Evolutionary conservation across 2,329 filamentous ascomycete genomes (phyloP), one percentile per base, ranked within the genome.

Genomic region (Talaromyces funiculosus): DNA sequence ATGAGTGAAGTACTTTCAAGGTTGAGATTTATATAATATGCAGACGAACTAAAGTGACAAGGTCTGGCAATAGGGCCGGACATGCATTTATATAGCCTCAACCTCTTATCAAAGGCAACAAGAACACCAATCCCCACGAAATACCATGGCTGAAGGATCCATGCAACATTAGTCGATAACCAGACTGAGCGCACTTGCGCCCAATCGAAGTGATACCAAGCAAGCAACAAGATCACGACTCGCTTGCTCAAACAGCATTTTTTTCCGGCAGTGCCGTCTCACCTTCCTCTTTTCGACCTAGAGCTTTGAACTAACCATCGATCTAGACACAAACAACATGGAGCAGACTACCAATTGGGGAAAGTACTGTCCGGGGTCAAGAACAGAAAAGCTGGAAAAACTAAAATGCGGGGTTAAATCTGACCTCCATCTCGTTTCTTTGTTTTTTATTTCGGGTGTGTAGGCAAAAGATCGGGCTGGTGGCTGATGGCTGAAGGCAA

Each of bases 251-350:
- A 29, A 33, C 29, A 51, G n/a, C 24, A 31, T 49, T 31, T 31
- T 45, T n/a, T 14, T 33, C 26, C 16, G 29, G 29, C 26, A 16
- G 10, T 35, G 8, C 31, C 51, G 40, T 24, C 14, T 38, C 22
- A 26, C 51, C 51, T 38, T 53, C 51, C 51, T 8, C n/a, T 54
- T 54, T 54, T 54, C 20, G 33, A 54, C 16, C 51, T 54, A 54
- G 33, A 54, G 12, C n/a, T 26, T 37, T n/a, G 33, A 16, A 16
- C 51, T 53, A 53, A 26, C 51, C 51, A n/a, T 40, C 35, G 6
- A 40, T 54, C 51, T 54, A 54, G 51, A 54, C 18, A 54, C 31
- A 20, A 54, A 54, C 26, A 2, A 53, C 35, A 33, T 38, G 51
- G 51, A 54, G 33, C 18, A 37, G 35, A 54, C 33, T 54, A 24